These are phyloP conservation scores for Protoeuglena noctilucae DNA, from an alignment of 139 green algal species.

Conservation along the genomic window DNA sequence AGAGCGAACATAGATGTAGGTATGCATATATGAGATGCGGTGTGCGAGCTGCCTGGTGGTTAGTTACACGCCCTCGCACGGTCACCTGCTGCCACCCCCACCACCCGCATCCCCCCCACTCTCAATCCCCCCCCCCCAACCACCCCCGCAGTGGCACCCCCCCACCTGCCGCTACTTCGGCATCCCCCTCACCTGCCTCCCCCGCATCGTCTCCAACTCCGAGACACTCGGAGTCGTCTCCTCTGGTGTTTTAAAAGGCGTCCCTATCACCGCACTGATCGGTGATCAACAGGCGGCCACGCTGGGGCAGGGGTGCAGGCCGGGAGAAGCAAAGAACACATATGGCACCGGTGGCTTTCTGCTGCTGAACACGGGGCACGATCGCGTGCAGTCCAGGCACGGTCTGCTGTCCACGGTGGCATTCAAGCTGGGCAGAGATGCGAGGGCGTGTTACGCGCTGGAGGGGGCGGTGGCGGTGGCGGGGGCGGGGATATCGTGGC, in stretches of 20 bases:
- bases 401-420: conserved; percentile 83
- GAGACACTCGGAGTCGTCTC: no score
- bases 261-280: conserved; percentile 78
- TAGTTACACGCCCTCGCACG: no score
- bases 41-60: no score
- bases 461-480: conserved; percentile 73
- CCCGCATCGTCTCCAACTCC: no score
- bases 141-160: conserved; percentile 24
- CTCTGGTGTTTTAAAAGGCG: no score
- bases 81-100: no score
- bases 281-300: conserved; percentile 87
- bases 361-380: conserved; percentile 77
- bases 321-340: conserved; percentile 84
- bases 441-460: conserved; percentile 56
- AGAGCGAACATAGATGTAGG: no score
- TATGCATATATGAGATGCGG: no score
- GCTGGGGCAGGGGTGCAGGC: conserved; percentile 72
- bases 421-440: conserved; percentile 57
- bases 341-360: conserved; percentile 97
- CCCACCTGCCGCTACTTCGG: conserved; percentile 9
- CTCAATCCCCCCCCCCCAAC: no score
- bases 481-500: conserved; percentile 64
- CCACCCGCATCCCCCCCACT: no score
- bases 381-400: conserved; percentile 47
- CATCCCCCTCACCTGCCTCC: conserved; percentile 17